These are phyloP conservation scores for Amaranthus palmeri DNA, from an alignment of 148 eudicot species.

Conservation along the genomic window DNA sequence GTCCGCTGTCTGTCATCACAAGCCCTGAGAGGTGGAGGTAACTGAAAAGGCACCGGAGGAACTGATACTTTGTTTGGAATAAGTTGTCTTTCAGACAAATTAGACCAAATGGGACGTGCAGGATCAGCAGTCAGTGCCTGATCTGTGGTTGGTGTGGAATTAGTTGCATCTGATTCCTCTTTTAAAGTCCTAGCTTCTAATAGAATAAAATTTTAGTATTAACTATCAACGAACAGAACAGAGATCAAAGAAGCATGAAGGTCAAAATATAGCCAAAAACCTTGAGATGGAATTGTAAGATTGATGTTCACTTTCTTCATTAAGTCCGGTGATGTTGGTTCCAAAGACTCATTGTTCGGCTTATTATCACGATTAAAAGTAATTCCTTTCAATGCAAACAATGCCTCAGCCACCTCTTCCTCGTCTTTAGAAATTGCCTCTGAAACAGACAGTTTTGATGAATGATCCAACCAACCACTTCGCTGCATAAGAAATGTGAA, in stretches of 20 bases:
- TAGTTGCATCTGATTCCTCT: conserved; percentile 28
- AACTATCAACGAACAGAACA: not conserved
- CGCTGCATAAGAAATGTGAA: conserved; percentile 28
- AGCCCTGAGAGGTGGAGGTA: conserved; percentile 20
- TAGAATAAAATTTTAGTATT: not conserved
- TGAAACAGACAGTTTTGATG: conserved; percentile 3
- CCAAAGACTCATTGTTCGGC: conserved; percentile 20
- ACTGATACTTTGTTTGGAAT: conserved; percentile 23
- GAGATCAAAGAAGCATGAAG: not conserved
- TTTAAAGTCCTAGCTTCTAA: conserved; percentile 16
- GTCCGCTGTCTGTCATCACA: conserved; percentile 20
- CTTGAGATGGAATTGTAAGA: conserved; percentile 28
- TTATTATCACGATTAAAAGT: conserved; percentile 25
- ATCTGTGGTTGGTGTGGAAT: conserved; percentile 11
- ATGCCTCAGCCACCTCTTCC: conserved; percentile 77
- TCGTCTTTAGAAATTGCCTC: conserved; percentile 60
- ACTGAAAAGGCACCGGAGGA: conserved; percentile 20
- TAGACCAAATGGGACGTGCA: conserved; percentile 17
- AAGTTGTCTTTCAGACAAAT: conserved; percentile 19
- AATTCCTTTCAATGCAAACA: conserved; percentile 60
- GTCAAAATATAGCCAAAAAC: conserved; percentile 18
- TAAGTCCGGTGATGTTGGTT: conserved; percentile 19
- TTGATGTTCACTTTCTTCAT: conserved; percentile 14
- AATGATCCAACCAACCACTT: conserved; percentile 15
- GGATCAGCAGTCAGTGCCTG: conserved; percentile 2